Base-by-base conservation (phyloP, 345 rosid genomes). In the Nasturtium officinale region DNA sequence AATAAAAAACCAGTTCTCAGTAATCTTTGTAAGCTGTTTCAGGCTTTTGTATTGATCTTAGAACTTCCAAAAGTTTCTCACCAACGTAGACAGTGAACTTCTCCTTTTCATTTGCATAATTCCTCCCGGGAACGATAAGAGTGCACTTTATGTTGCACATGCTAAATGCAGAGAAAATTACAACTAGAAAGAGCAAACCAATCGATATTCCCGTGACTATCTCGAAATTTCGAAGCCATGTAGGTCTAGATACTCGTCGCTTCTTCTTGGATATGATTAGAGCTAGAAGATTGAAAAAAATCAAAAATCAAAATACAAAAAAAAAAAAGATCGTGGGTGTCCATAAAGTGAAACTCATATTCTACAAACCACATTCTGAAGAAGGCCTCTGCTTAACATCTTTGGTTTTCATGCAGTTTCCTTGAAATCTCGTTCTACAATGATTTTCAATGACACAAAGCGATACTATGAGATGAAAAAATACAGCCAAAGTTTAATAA, bases 101-200 rank as follows among this genome's bases (percentile, higher is more conserved):
- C 16, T 91, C 97, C 81, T 90, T 92, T 83, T 33, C 88, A 67
- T 87, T 92, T 1, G 82, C 73, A 15, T 91, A 86, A 83, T 92
- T 95, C 86, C 87, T 96, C 98, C 97, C 90, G 32, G 98, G 98
- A 55, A 89, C 83, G 65, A 96, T 92, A 72, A 90, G 78, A 63
- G 95, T 79, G 37, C 91, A 65, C 69, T 85, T 89, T 84, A 70
- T 79, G 54, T 85, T 89, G 83, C 87, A 92, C 77, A 87, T 78
- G 61, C 78, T 83, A 37, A 85, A 23, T 58, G 86, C 90, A 29
- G 92, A 82, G 73, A 85, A 50, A 48, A 85, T 20, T 52, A 85
- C 89, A 38, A 92, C 42, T 17, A 92, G 74, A 75, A 87, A 70
- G 61, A 95, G 75, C 59, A 84, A 84, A 48, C 97, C 98, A 69